Evolutionary conservation across 2,329 filamentous ascomycete species (phyloP), one percentile per base, ranked within the genome.

Genomic region (Corniculantispora saksenae): DNA sequence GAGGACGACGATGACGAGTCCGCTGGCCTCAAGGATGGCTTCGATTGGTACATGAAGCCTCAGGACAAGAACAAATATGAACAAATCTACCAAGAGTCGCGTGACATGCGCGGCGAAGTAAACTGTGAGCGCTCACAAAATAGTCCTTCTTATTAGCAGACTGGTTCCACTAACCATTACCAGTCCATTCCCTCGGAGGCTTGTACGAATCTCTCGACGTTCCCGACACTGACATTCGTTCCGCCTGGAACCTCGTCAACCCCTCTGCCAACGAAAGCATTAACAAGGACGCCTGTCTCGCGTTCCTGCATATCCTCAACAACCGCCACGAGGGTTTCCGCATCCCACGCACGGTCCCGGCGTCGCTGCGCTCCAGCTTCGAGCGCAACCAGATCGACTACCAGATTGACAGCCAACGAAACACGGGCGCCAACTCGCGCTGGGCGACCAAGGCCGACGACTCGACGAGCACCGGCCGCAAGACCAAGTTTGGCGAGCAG

Each of bases 11-110:
- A 97, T 66, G 87, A 90, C 69, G 94, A 97, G 71, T 88, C 89
- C 4, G 87, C 89, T 1, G 93, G 93, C 1, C 83, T 99, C 68
- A 97, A 97, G 77, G 93, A 97, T 78, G 94, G 94, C 15, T 99
- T 99, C 78, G 95, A 99, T 77, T 99, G 95, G 95, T 99, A 99
- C 81, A 99, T 99, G 93, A 93, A 89, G 66, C 95, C 95, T 0
- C 79, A 83, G 35, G 94, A 99, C 80, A 96, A 96, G 80, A 76
- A 87, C 69, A 98, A 97, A 79, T 99, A 99, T 81, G 93, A 97
- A 79, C 92, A 94, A 72, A 99, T 99, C 79, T 99, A 98, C 80
- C 91, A 91, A 69, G 93, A 96, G 72, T 96, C 93, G 80, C 88
- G 93, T 67, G 92, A 97, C 77, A 87, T 90, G 76, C 89, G 94